Conservation (phyloP, 805 yeast genomes). For the Diddensiella caesifluorescens region DNA sequence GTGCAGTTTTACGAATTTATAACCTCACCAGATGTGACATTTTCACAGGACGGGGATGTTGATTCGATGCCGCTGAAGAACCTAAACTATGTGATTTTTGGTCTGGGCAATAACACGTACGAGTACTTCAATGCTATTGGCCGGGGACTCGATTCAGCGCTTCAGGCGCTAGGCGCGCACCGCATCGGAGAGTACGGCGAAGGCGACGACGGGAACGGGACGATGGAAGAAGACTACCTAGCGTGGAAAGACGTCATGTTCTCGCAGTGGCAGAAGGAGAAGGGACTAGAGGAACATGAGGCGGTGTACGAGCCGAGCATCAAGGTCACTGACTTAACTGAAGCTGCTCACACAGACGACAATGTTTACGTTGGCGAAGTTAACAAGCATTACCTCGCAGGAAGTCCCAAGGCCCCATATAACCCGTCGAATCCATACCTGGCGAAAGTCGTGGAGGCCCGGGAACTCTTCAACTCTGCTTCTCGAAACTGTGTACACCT, state of each 20-base stretch:
- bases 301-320: constrained; percentile 69
- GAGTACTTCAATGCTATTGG: constrained; percentile 85
- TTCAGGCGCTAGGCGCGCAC: constrained; percentile 62
- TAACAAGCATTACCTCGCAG: constrained; percentile 47
- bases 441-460: constrained; percentile 56
- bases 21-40: constrained; percentile 46
- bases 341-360: constrained; percentile 34
- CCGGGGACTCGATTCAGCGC: constrained; percentile 46
- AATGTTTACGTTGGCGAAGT: constrained; percentile 81
- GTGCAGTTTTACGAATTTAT: constrained; percentile 68
- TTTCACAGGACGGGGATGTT: constrained; percentile 32
- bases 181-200: constrained; percentile 73
- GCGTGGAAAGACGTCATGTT: constrained; percentile 84
- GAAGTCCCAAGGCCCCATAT: constrained; percentile 57
- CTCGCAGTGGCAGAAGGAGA: constrained; percentile 55
- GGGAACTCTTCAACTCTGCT: constrained; percentile 62
- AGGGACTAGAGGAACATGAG: constrained; percentile 75
- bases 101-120: constrained; percentile 91
- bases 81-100: constrained; percentile 71
- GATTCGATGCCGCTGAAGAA: constrained; percentile 40
- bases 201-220: constrained; percentile 94
- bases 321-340: constrained; percentile 25
- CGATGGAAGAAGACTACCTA: constrained; percentile 91
- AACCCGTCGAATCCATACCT: constrained; percentile 77
- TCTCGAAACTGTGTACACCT: constrained; percentile 81